Evolutionary conservation across 345 rosid species (phyloP).

Genomic region (Salix viminalis): DNA sequence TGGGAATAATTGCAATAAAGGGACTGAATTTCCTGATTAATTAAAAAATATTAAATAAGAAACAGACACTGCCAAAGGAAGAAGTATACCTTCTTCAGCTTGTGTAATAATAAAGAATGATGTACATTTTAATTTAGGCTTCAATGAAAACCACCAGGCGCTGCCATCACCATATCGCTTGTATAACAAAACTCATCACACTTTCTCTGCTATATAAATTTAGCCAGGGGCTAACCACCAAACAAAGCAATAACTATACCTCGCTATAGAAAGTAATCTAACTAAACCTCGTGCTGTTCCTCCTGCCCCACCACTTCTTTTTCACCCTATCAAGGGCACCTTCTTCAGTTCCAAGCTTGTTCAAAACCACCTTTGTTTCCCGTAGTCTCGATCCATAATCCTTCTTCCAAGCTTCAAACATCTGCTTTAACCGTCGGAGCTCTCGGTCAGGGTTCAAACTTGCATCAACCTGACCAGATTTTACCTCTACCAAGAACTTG

Average conservation of each 20-base stretch:
- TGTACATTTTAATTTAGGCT: constrained; percentile 7
- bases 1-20: not conserved
- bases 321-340: constrained; percentile 62
- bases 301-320: constrained; percentile 97
- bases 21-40: not conserved
- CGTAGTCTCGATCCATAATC: constrained; percentile 77
- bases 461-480: constrained; percentile 94
- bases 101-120: constrained; percentile 1
- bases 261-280: constrained; percentile 12
- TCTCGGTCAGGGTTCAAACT: constrained; percentile 86
- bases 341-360: constrained; percentile 83
- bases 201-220: not conserved
- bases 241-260: not conserved
- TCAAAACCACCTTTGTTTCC: constrained; percentile 77
- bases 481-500: constrained; percentile 93
- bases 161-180: constrained; percentile 6
- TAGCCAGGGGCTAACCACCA: constrained; percentile 5
- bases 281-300: constrained; percentile 72
- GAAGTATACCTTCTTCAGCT: not conserved
- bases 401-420: constrained; percentile 98
- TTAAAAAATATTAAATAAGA: not conserved
- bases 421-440: constrained; percentile 81
- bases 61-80: not conserved
- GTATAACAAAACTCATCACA: not conserved
- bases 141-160: not conserved